Evolutionary conservation across 192 early-diverging fungal species (phyloP).

Genomic region (Backusella circina): DNA sequence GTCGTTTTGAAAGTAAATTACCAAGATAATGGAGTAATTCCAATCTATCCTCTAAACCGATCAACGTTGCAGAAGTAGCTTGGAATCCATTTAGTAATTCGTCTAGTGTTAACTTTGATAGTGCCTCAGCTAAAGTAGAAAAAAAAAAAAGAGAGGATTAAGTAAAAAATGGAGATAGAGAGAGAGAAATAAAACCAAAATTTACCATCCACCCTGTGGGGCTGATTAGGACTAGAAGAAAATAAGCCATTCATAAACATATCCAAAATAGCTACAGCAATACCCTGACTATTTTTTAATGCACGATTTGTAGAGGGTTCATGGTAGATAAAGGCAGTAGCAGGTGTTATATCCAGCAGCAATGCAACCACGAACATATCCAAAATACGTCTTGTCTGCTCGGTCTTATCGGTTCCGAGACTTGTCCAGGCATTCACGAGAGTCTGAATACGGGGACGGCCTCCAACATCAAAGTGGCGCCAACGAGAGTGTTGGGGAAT

Average conservation of each 20-base stretch:
- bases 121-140: slow-evolving; percentile 38
- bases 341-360: slow-evolving; percentile 85
- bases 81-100: slow-evolving; percentile 71
- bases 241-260: slow-evolving; percentile 81
- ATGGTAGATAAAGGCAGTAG: slow-evolving; percentile 64
- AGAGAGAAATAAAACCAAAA: neutral
- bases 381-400: slow-evolving; percentile 65
- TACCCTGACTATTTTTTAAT: slow-evolving; percentile 71
- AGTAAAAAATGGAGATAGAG: neutral
- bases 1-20: slow-evolving; percentile 41
- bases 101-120: slow-evolving; percentile 48
- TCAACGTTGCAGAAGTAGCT: slow-evolving; percentile 57
- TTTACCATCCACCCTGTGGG: slow-evolving; percentile 74
- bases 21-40: slow-evolving; percentile 72
- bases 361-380: slow-evolving; percentile 86
- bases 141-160: neutral
- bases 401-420: slow-evolving; percentile 32
- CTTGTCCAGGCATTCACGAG: slow-evolving; percentile 48
- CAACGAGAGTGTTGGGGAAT: slow-evolving; percentile 86
- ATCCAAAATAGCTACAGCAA: slow-evolving; percentile 80
- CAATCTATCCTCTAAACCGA: slow-evolving; percentile 74
- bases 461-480: slow-evolving; percentile 76
- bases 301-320: slow-evolving; percentile 46
- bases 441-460: slow-evolving; percentile 42
- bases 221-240: slow-evolving; percentile 54